Conservation (phyloP, 2,329 filamentous ascomycete genomes). For the Alternaria angustiovoidea region DNA sequence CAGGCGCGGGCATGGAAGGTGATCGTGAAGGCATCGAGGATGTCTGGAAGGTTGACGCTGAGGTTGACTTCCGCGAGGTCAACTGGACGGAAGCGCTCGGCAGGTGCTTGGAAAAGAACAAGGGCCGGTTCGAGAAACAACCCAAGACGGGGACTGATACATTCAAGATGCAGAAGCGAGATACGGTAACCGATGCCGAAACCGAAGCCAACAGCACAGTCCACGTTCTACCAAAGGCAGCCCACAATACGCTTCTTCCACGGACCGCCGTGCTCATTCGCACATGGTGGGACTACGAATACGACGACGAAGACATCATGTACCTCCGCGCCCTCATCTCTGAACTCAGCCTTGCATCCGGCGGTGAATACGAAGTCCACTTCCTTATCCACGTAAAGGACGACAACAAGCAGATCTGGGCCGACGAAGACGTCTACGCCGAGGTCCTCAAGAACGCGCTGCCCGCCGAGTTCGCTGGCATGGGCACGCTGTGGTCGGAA, state of each 20-base stretch:
- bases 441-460: slow-evolving; percentile 64
- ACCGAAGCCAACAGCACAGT: slow-evolving; percentile 21
- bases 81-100: slow-evolving; percentile 82
- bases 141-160: slow-evolving; percentile 46
- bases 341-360: slow-evolving; percentile 78
- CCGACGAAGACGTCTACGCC: slow-evolving; percentile 76
- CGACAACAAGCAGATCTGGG: slow-evolving; percentile 80
- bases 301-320: slow-evolving; percentile 80
- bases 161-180: slow-evolving; percentile 50
- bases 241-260: slow-evolving; percentile 52
- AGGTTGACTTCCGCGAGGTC: slow-evolving; percentile 79
- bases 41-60: slow-evolving; percentile 75
- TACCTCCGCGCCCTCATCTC: slow-evolving; percentile 82
- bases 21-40: slow-evolving; percentile 81
- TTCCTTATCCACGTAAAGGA: slow-evolving; percentile 88
- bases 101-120: slow-evolving; percentile 76
- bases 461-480: slow-evolving; percentile 59
- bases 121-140: slow-evolving; percentile 68
- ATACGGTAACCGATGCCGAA: slow-evolving; percentile 4
- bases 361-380: slow-evolving; percentile 82
- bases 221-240: slow-evolving; percentile 29
- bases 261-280: slow-evolving; percentile 83
- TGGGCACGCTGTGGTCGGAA: slow-evolving; percentile 63
- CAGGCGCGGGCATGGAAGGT: slow-evolving; percentile 84
- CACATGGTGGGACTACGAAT: slow-evolving; percentile 81